phyloP scores from a whole-genome alignment of 164 flowering plant genomes.

The Stephania yunnanensis region DNA sequence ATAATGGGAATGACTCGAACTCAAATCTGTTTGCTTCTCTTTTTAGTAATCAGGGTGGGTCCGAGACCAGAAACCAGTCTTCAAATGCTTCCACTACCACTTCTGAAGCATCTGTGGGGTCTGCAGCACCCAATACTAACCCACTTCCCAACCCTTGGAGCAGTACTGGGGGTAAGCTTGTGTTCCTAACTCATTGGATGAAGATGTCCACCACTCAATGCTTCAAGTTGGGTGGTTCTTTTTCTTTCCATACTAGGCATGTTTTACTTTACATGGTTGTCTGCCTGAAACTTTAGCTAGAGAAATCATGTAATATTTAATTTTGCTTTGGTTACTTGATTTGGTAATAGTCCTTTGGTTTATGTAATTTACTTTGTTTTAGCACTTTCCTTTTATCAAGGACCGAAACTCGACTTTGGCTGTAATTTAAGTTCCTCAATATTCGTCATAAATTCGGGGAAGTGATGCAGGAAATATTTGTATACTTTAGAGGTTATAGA shows the following conservation, averaged over 20 bases:
- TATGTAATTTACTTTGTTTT: no score
- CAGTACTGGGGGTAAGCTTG: conserved; percentile 31
- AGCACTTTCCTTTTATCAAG: no score
- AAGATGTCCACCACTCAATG: not conserved
- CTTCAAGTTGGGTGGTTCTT: not conserved
- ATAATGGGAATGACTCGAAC: conserved; percentile 42
- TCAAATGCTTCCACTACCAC: conserved; percentile 41
- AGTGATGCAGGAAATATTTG: no score
- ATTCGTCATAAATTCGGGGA: no score
- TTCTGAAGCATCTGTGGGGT: conserved; percentile 42
- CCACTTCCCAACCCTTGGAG: conserved; percentile 95
- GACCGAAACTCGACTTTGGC: no score
- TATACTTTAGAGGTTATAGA: no score
- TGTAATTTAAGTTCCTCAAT: no score
- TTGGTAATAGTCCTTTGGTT: no score
- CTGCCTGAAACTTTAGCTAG: not conserved
- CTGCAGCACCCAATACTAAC: conserved; percentile 68
- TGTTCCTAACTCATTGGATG: not conserved
- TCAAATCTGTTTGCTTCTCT: conserved; percentile 84
- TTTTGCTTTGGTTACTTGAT: not conserved
- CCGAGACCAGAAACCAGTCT: conserved; percentile 32
- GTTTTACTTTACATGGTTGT: not conserved
- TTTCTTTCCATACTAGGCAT: no score
- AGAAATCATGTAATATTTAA: not conserved
- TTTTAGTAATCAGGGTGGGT: conserved; percentile 54